Evolutionary conservation across 176 grass and related monocot genomes (phyloP), one percentile per base, ranked within the genome.

Genomic region (Oryza nivara): DNA sequence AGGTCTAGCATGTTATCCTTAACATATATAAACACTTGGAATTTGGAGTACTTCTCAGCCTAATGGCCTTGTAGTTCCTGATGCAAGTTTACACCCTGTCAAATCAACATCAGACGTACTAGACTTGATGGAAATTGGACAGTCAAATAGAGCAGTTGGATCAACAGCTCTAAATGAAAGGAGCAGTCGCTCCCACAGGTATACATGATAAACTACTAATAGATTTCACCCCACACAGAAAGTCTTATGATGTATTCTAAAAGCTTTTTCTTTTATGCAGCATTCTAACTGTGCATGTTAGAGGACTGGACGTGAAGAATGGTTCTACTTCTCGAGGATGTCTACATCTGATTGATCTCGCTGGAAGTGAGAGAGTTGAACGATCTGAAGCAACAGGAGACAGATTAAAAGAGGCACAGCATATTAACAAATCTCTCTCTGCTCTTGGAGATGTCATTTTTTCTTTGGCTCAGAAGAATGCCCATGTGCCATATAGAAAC

Each of bases 161-260:
- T 92, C 97, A 61, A 99, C 97, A 61, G 90, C 97, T 82, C 77
- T 96, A 19, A 99, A 99, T 67, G 97, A 99, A 94, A 95, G 97
- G 84, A 99, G 97, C 60, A 99, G 97, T 68, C 90, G 97, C 44
- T 99, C 97, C 68, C 97, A 99, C 60, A 99, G 97, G 97, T 99
- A 74, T 70, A 35, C 84, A 32, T 7, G 9, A 11, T 68, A 70
- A 38, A 77, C 16, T 46, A 19, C 17, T 80, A 74, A 64, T 23
- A 43, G 7, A 83, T 36, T 3, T 30, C 14, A 73, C 43, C 23
- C 20, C 49, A 38, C 14, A 16, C 61, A 32, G 35, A 49, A 35
- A 78, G 38, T 73, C 3, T 81, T 40, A 11, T 71, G 19, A 60
- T 23, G 80, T 80, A 65, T 67, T 72, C 45, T 88, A 46, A 88